Evolutionary conservation across 176 grass and related monocot genomes (phyloP).

Genomic region (Dendrocalamus sinicus): DNA sequence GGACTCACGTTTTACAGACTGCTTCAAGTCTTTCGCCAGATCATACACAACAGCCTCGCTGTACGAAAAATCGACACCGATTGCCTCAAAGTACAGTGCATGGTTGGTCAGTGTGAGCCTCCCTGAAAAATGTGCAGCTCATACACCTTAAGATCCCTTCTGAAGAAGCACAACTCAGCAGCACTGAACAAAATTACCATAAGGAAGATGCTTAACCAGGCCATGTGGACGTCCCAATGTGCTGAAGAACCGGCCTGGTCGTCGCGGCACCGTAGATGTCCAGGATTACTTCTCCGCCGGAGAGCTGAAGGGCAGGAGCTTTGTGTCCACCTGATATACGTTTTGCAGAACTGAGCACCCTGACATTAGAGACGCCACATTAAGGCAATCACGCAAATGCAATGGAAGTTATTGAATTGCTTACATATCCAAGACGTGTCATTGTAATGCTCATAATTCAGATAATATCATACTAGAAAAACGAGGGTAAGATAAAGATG

Average conservation of each 20-base stretch:
- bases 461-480: neutral
- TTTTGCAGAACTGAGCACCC: slow-evolving; percentile 63
- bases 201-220: slow-evolving; percentile 88
- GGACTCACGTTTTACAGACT: slow-evolving; percentile 77
- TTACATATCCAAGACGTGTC: neutral
- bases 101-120: slow-evolving; percentile 90
- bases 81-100: slow-evolving; percentile 87
- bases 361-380: slow-evolving; percentile 36
- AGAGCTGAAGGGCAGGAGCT: slow-evolving; percentile 53
- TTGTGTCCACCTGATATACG: slow-evolving; percentile 48
- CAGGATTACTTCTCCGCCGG: slow-evolving; percentile 71
- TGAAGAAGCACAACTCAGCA: slow-evolving; percentile 16
- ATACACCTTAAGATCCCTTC: slow-evolving; percentile 24
- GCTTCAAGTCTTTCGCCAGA: slow-evolving; percentile 76
- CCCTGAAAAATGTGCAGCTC: slow-evolving; percentile 52
- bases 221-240: slow-evolving; percentile 78
- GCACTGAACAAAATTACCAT: slow-evolving; percentile 64
- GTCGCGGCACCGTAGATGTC: slow-evolving; percentile 67
- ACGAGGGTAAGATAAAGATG: neutral
- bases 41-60: slow-evolving; percentile 66
- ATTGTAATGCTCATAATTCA: neutral
- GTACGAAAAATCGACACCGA: slow-evolving; percentile 78
- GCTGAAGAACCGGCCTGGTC: slow-evolving; percentile 83
- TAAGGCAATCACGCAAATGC: neutral
- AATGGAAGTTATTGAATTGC: neutral